Base-by-base conservation (phyloP, 2,329 filamentous ascomycete genomes). In the Penicillium hesseltinei region DNA sequence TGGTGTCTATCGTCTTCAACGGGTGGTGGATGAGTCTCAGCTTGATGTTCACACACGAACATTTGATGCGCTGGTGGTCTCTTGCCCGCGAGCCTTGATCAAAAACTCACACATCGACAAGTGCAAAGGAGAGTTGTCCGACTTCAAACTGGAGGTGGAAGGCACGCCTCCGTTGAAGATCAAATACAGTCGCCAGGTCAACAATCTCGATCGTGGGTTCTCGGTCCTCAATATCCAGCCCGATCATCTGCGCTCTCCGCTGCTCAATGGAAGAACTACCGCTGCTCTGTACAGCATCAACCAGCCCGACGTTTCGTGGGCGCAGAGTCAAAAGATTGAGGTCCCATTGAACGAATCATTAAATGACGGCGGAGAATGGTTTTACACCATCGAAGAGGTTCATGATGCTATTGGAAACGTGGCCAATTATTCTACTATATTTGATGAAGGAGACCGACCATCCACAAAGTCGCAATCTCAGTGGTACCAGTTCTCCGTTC, bases 211-310 rank as follows among this genome's bases (percentile, higher is more conserved):
- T 62, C 87, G 88, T 66, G 90, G 90, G 59, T 91, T 92, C 64
- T 91, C 93, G 61, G 93, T 96, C 66, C 92, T 97, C 74, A 96
- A 91, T 68, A 85, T 99, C 44, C 92, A 96, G 66, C 92, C 94
- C 0, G 92, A 97, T 48, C 90, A 90, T 36, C 88, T 92, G 67
- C 81, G 84, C 3, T 96, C 91, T 1, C 91, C 92, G 1, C 79
- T 96, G 36, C 76, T 89, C n/a, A 83, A 83, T 49, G 81, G 85
- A 44, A 79, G 82, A 48, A 80, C 78, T 27, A 80, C 83, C 2
- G 82, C 82, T 21, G 82, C 81, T 19, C 71, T 92, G 42, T 78
- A 88, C 42, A 76, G 80, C 42, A 75, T 82, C 13, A 82, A 78
- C 39, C 64, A 71, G 35, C 66, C 76, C 2, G 78, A 84, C 31